A percentile compares a stretch with the other conserved stretches of the same genome.
Conservation (phyloP, 768 basidiomycete species). For the Pleurotus sapidus region DNA sequence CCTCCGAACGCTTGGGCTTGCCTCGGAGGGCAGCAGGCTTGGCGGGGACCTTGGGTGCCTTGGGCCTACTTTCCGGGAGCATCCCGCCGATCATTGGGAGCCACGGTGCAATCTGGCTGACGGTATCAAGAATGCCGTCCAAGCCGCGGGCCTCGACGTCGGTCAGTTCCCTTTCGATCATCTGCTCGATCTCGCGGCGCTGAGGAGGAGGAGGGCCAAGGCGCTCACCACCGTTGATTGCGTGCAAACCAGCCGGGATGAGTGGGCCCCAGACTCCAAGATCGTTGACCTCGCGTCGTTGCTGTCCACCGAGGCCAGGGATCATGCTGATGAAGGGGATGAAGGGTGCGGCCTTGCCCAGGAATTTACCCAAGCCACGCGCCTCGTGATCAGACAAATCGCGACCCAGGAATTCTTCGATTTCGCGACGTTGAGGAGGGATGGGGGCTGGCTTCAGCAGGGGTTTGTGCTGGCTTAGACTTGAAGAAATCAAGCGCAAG, state of each 20-base stretch:
- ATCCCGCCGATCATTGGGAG: conserved; percentile 6
- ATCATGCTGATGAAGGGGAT: conserved; percentile 1
- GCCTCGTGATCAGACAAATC: conserved; percentile 4
- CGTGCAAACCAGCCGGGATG: neutral
- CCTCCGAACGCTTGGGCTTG: conserved; percentile 2
- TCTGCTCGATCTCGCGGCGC: conserved; percentile 7
- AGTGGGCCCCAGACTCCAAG: conserved; percentile 1
- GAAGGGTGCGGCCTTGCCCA: neutral
- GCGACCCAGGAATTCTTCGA: conserved; percentile 5
- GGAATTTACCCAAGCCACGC: neutral
- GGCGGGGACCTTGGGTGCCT: neutral
- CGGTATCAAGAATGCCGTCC: neutral
- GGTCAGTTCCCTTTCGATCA: neutral
- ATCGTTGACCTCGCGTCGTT: neutral
- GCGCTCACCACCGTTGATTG: neutral
- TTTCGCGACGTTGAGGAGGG: neutral
- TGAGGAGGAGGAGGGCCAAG: neutral
- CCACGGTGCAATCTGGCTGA: conserved; percentile 4
- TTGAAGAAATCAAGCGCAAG: conserved; percentile 1
- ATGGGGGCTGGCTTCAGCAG: neutral
- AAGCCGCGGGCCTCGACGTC: conserved; percentile 1
- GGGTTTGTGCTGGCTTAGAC: neutral
- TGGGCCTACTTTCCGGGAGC: neutral
- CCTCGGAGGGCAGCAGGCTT: neutral
- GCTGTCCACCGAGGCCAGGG: neutral